Evolutionary conservation across 768 basidiomycete genomes (phyloP), one percentile per base, ranked within the genome.

Genomic region (Epithele typhae): DNA sequence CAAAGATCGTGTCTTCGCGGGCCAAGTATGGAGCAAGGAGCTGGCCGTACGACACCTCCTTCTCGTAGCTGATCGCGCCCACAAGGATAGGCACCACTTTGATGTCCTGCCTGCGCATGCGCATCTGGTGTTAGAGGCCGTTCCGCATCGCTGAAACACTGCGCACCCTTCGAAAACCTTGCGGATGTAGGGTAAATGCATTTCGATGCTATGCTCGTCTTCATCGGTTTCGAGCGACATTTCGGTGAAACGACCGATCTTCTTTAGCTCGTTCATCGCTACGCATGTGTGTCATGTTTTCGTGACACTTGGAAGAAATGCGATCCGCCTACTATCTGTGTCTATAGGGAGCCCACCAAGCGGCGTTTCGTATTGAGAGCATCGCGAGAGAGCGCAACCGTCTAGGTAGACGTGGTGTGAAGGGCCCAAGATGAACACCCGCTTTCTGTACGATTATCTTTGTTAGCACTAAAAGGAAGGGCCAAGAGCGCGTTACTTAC

Each of bases 131-230:
- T 22, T 6, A 32, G 23, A 12, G 19, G 14, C 5, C 18, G 21
- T n/a, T n/a, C n/a, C n/a, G n/a, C n/a, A 15, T 8, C 22, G 27
- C 25, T 19, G 12, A 32, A 10, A 15, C 22, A 10, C 2, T 25
- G 60, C 71, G 53, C 59, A 92, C 91, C 81, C 81, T 64, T 88
- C 75, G 50, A 95, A 96, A 10, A 85, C 68, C 64, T 91, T 91
- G 40, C 87, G 78, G 34, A 96, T 70, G 63, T 91, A 94, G 5
- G 95, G 93, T 15, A 98, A 76, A 59, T 98, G 94, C 91, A 99
- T 94, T 69, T 99, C 96, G 45, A 99, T 81, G 60, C 91, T 94
- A 63, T 99, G 96, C 59, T 99, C 96, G 23, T 85, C 90, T 65
- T 93, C 92, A 60, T 99, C 96, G 2, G 81, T 81, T 2, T 68